Base-by-base conservation (phyloP, 805 yeast genomes). In the Saturnispora galanensis region DNA sequence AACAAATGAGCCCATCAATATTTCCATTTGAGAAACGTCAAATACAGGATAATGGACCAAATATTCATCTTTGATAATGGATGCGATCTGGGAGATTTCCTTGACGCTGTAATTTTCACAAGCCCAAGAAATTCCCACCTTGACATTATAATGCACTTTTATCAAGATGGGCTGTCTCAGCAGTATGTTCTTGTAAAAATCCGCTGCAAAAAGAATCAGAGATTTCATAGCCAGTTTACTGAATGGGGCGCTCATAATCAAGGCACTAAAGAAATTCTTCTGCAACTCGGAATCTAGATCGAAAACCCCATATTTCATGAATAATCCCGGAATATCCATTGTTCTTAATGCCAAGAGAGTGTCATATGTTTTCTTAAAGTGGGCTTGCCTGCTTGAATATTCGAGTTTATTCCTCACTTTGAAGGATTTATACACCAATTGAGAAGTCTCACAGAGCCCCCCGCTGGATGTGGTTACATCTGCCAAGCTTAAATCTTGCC, bases 151-250 rank as follows among this genome's bases (percentile, higher is more conserved):
- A 4, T 13, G 31, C n/a, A 26, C 36, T n/a, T 12, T 29, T n/a
- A 42, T 35, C 26, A 49, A 38, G 2, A 49, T 35, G 12, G 37
- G 33, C 31, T 49, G 52, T 12, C 18, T 41, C 12, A 49, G 15
- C 9, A 49, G 13, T 8, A 36, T 35, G 33, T 49, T 49, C 11
- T 47, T 49, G 28, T 31, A 36, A 31, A 28, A 47, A 37, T 47
- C 47, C 12, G 40, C 13, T 9, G 52, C 18, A 31, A 38, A 35
- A 35, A 49, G 36, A 4, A 44, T 5, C 11, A 41, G 26, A 10
- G 52, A 49, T 7, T 38, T 38, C 3, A 34, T 29, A 11, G 40
- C 18, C 30, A 49, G 33, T 26, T 39, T 49, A 36, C 45, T 38
- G 30, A 43, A 49, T 11, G 36, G 37, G n/a, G 41, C 40, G 5